Evolutionary conservation across 257 asterid genomes (phyloP), one percentile per base, ranked within the genome.

Genomic region (Jasminum sambac): DNA sequence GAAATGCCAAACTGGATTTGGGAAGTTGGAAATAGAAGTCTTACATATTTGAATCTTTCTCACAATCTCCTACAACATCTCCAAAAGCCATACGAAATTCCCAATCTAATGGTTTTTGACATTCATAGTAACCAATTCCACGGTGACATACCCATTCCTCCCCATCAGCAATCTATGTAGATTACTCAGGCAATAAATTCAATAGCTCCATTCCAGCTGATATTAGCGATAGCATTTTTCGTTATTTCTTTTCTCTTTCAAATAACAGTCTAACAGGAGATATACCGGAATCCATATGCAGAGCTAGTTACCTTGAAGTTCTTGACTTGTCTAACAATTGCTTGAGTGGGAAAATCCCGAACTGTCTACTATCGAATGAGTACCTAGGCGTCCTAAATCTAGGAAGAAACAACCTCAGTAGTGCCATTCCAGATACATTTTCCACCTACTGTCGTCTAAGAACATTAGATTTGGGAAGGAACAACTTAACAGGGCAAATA

Each of bases 1-100:
- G 87, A 79, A 73, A 84, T 86, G 39, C 91, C 91, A 5, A 86
- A 69, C 40, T 88, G 87, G 87, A 1, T 86, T 4, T 88, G 90
- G 95, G 80, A 74, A 62, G 69, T 70, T 9, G 76, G 80, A 1
- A 25, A 74, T 17, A 84, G 84, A 8, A 65, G 42, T 58, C 78
- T 81, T 4, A 74, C 69, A 1, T 71, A 67, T 42, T 46, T 87
- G 48, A 82, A 86, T 67, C 87, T 89, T 40, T 86, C 96, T 21
- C 76, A 70, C 12, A 89, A 89, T 36, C 77, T 46, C 0, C 73
- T 86, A 76, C 72, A 41, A 11, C 74, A 65, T 66, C 75, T 89
- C 12, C 82, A 89, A 72, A 74, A 86, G 17, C 89, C 96, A 23
- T 79, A 77, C 60, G 21, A 52, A 13, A 73, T 87, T 8, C 75